Evolutionary conservation across 2,329 filamentous ascomycete species (phyloP).

Genomic region (Botrytis cinerea): DNA sequence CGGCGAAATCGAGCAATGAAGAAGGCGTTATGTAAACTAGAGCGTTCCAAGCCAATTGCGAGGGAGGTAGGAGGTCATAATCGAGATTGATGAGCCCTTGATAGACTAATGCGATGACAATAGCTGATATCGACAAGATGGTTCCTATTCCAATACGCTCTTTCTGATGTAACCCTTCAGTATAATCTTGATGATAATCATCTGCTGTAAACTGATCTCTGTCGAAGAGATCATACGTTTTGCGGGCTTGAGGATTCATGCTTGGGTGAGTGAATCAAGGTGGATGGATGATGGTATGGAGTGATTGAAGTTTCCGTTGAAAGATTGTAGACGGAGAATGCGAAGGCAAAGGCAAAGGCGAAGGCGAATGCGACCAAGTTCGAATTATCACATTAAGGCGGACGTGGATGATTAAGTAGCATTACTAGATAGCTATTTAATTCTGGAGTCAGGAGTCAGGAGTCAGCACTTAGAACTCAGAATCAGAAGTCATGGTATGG

Average conservation of each 20-base stretch:
- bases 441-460: not conserved
- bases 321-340: not conserved
- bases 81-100: slow-evolving; percentile 37
- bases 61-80: slow-evolving; percentile 45
- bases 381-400: slow-evolving; percentile 17
- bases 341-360: not conserved
- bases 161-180: slow-evolving; percentile 28
- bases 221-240: slow-evolving; percentile 35
- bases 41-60: slow-evolving; percentile 60
- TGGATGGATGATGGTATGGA: not conserved
- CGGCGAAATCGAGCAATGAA: slow-evolving; percentile 57
- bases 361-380: not conserved
- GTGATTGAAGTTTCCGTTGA: not conserved
- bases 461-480: not conserved
- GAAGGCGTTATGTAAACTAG: slow-evolving; percentile 60
- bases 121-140: slow-evolving; percentile 35
- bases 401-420: slow-evolving; percentile 9
- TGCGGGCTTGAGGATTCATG: slow-evolving; percentile 37
- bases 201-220: slow-evolving; percentile 34
- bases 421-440: not conserved
- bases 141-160: slow-evolving; percentile 24
- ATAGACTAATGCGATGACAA: slow-evolving; percentile 37
- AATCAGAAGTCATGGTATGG: not conserved
- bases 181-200: slow-evolving; percentile 43
- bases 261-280: slow-evolving; percentile 35